Evolutionary conservation across 2,329 filamentous ascomycete species (phyloP), one percentile per base, ranked within the genome.

Genomic region (Fusarium scirpi): DNA sequence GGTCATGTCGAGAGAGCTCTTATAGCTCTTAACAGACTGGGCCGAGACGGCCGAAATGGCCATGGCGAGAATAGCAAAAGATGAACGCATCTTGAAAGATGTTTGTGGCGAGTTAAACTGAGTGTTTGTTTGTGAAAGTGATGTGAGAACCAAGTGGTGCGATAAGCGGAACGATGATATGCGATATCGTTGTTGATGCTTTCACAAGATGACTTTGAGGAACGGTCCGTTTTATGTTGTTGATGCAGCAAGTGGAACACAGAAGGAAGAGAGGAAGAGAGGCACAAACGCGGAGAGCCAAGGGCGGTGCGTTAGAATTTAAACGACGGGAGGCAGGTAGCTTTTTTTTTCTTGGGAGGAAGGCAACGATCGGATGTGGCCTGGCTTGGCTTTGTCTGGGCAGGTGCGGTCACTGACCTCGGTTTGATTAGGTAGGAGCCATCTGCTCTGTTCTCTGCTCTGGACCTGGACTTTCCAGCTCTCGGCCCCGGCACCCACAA

Each of bases 41-140:
- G 84, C 83, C 65, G 80, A 81, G 68, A 81, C 82, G 63, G 80
- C 74, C 60, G 80, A 76, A 69, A 81, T 79, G 71, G 85, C 85
- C 70, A 86, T 78, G 76, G 82, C 82, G 71, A 83, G 72, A 69
- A 83, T 64, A 64, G 81, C 76, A 65, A 80, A 67, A 68, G 79
- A 78, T 69, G 77, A 77, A 73, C 82, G 83, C 83, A 85, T 85
- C 53, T 69, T 80, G 79, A 71, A 30, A 44, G 51, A 58, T 68
- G 63, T 67, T 64, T 30, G 52, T 20, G 34, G 48, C 58, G 34
- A 13, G 8, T 32, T 38, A n/a, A n/a, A 25, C 18, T 38, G 63
- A 46, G 38, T 64, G 38, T 57, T 62, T 67, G 48, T 57, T 62
- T 65, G 46, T 49, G 38, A 32, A 65, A 57, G 41, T 62, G 22